phyloP scores from a whole-genome alignment of 2,329 filamentous ascomycete genomes.

The Fusarium bactridioides region DNA sequence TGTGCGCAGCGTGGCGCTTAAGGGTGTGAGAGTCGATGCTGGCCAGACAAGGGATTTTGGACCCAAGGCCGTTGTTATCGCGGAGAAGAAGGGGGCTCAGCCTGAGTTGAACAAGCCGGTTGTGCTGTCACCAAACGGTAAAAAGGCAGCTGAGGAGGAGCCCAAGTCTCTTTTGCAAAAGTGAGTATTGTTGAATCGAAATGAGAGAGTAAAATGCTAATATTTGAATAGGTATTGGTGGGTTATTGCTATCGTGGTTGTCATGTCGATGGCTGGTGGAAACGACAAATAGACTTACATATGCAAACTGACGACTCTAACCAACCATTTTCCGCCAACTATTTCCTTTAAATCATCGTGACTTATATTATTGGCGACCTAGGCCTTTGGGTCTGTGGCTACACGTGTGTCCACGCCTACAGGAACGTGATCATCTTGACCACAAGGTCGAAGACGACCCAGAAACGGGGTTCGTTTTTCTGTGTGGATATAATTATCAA shows the following conservation, averaged over 20 bases:
- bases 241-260: constrained; percentile 62
- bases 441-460: background rate
- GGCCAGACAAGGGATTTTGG: constrained; percentile 72
- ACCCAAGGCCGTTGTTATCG: constrained; percentile 62
- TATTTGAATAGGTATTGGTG: constrained; percentile 68
- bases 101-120: constrained; percentile 71
- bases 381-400: background rate
- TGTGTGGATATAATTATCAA: background rate
- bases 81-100: constrained; percentile 58
- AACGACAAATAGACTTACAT: constrained; percentile 58
- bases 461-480: background rate
- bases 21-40: constrained; percentile 68
- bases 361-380: background rate
- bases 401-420: background rate
- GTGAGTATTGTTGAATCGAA: constrained; percentile 52
- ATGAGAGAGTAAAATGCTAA: constrained; percentile 44
- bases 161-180: constrained; percentile 74
- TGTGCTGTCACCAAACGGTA: constrained; percentile 67
- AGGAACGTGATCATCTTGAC: background rate
- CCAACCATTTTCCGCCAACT: background rate
- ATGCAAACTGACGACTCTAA: background rate
- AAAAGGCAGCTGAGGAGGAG: constrained; percentile 60
- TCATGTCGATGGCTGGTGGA: constrained; percentile 63
- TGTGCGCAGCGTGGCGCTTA: constrained; percentile 60
- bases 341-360: background rate